Evolutionary conservation across 2,329 filamentous ascomycete genomes (phyloP), one percentile per base, ranked within the genome.

Genomic region (Talaromyces albobiverticillius): DNA sequence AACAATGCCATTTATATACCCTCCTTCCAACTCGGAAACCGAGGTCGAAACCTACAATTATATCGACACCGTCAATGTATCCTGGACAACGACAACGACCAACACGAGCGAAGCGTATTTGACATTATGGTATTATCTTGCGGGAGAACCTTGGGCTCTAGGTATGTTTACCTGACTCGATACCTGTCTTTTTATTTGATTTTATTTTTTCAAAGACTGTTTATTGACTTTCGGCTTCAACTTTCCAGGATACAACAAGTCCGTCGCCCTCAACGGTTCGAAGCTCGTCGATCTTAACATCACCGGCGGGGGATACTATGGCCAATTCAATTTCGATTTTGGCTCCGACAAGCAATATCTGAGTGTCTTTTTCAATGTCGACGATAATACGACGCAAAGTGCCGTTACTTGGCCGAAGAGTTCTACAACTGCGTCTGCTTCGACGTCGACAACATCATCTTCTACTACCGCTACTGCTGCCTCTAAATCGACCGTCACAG

Each of bases 81-180:
- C 46, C 29, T 54, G 47, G 34, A 29, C 50, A 7, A 54, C 52
- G 11, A 43, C 38, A n/a, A 20, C 22, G 9, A 8, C 25, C 3
- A 31, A 50, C 34, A 13, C n/a, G 18, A 50, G 16, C 1, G 18
- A 26, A 3, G 32, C 52, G 4, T 54, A 43, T 18, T 43, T 54
- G 36, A 25, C 34, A 9, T 26, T 54, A 29, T 54, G 40, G 29
- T 54, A 54, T 45, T 54, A 49, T 50, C 46, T 54, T n/a, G 34
- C 31, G 8, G 52, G 52, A 32, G 0, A 49, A 9, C 26, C 45
- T 6, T 54, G 52, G 52, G 10, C 29, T 4, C 10, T 42, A 16
- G 52, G 52, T 54, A 45, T 9, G 26, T 13, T 14, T 7, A 36
- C 11, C 8, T 9, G 14, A 5, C 18, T 42, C 8, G 29, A 2